Evolutionary conservation across 2,329 filamentous ascomycete genomes (phyloP).

Genomic region (Neofusicoccum parvum): DNA sequence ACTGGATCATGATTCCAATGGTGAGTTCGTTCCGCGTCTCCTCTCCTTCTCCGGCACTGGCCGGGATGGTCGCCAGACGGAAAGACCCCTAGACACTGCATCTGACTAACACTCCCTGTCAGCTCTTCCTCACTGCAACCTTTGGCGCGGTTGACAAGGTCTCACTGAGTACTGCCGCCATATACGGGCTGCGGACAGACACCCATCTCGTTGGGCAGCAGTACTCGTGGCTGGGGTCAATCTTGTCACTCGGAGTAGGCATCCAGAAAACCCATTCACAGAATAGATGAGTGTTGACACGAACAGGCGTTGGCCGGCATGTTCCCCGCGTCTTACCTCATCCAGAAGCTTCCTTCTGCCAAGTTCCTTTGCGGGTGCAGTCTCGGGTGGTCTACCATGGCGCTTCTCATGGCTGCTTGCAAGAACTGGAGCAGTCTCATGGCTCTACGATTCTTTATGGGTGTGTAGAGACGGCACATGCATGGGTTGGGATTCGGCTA

Average conservation of each 20-base stretch:
- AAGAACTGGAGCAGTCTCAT: constrained; percentile 18
- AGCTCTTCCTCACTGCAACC: constrained; percentile 18
- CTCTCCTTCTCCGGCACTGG: background rate
- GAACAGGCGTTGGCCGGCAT: constrained; percentile 11
- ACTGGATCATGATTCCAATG: constrained; percentile 21
- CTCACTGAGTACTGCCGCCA: constrained; percentile 46
- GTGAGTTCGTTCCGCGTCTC: constrained; percentile 52
- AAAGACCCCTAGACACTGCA: too few species aligned
- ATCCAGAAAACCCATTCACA: background rate
- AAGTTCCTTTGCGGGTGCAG: constrained; percentile 17
- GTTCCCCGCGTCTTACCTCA: constrained; percentile 19
- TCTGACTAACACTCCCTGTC: background rate
- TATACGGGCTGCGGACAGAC: constrained; percentile 54
- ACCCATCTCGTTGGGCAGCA: constrained; percentile 51
- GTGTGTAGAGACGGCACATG: background rate
- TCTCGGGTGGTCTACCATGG: constrained; percentile 16
- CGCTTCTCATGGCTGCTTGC: constrained; percentile 29
- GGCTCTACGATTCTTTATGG: constrained; percentile 34
- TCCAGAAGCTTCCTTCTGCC: constrained; percentile 19
- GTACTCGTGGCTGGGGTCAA: constrained; percentile 63
- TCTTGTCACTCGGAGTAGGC: constrained; percentile 49
- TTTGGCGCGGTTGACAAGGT: constrained; percentile 48
- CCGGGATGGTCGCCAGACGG: too few species aligned
- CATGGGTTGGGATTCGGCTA: background rate
- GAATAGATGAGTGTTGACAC: background rate